A percentile compares a stretch with the other conserved stretches of the same genome.
phyloP scores from a whole-genome alignment of 495 filamentous ascomycete genomes.

The Xylaria intraflava region DNA sequence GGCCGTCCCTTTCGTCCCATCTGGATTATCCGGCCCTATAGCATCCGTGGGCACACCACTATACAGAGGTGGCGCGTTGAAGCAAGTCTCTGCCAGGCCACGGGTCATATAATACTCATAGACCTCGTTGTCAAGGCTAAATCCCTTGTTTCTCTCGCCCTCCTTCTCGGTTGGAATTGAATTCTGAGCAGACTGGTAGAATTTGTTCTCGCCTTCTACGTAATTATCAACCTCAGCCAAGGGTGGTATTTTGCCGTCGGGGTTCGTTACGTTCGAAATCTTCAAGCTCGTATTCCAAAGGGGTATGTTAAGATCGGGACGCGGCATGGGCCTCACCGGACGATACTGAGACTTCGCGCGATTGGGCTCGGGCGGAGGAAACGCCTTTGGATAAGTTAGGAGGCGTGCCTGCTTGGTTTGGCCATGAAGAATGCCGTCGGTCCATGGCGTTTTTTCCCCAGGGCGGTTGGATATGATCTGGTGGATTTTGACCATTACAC shows the following conservation, averaged over 20 bases:
- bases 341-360: conserved; percentile 14
- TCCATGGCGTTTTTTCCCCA: conserved; percentile 13
- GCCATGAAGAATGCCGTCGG: conserved; percentile 6
- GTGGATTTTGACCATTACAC: conserved; percentile 15
- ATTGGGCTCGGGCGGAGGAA: conserved; percentile 3
- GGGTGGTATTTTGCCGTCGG: not conserved
- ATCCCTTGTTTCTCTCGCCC: not conserved
- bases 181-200: not conserved
- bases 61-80: conserved; percentile 1
- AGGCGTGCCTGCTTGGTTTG: conserved; percentile 13
- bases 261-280: not conserved
- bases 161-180: not conserved
- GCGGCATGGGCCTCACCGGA: conserved; percentile 10
- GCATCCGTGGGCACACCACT: not conserved
- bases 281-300: conserved; percentile 5
- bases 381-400: conserved; percentile 13
- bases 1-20: not conserved
- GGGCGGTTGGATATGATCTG: not conserved
- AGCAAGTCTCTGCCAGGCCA: not conserved
- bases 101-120: conserved; percentile 2
- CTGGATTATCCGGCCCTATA: not conserved
- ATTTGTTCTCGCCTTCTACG: conserved; percentile 7
- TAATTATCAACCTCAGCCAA: conserved; percentile 6
- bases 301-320: not conserved
- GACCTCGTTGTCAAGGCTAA: not conserved